Base-by-base conservation (phyloP, 441 rosid genomes). In the Flueggea neowawraea region DNA sequence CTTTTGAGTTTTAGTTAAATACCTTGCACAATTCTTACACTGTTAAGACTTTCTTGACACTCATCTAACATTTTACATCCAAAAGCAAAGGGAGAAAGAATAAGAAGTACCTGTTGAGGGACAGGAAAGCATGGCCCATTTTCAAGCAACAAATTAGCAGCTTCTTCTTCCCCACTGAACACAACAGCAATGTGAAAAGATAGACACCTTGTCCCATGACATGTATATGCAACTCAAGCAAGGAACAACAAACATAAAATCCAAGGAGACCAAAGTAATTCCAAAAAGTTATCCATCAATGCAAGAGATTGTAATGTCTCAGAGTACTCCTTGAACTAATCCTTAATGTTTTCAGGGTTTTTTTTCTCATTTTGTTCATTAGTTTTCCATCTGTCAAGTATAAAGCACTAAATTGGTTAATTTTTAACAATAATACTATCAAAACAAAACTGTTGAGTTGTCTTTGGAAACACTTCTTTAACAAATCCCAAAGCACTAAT, bases 41-140 rank as follows among this genome's bases (percentile, higher is more conserved):
- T 53, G 22, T 31, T 14, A 17, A 14, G 41, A 12, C 31, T 57
- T 31, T 5, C 14, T 28, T 32, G 28, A 54, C 31, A 10, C n/a
- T 55, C 28, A 33, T 22, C 12, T 52, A 47, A 63, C 48, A 8
- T 53, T 28, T 5, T 52, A 31, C 33, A 51, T 52, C 31, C 11
- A 6, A 47, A 14, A 6, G 16, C 22, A 12, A 3, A 55, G 10
- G 16, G 10, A 48, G 50, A 41, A 57, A 31, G 33, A 43, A 57
- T 4, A 12, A 13, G 44, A 43, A 28, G 60, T 78, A 94, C 97
- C 90, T 84, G 86, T 91, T 94, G 16, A 91, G 85, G 58, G 96
- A 91, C 69, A 86, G 73, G 76, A 94, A 94, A 50, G 96, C 94
- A 84, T 94, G 97, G 57, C 97, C 97, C 99, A 97, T 91, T 94